Evolutionary conservation across 805 yeast genomes (phyloP).

Genomic region (Zygosaccharomyces siamensis): DNA sequence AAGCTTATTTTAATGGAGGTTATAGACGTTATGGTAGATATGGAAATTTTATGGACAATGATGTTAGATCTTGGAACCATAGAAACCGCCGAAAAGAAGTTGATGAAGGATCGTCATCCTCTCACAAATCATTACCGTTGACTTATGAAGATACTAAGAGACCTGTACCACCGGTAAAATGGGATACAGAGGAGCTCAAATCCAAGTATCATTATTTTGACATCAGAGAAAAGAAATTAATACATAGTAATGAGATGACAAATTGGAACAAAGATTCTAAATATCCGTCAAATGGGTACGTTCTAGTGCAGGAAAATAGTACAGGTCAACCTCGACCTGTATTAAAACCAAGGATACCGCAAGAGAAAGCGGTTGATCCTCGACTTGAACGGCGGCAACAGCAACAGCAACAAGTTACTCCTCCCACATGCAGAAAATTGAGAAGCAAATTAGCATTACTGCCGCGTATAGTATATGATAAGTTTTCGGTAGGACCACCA

Average conservation of each 20-base stretch:
- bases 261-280: conserved; percentile 24
- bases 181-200: conserved; percentile 20
- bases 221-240: conserved; percentile 18
- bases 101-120: background rate
- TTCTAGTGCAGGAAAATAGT: conserved; percentile 17
- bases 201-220: conserved; percentile 33
- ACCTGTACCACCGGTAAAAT: conserved; percentile 23
- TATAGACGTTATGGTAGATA: conserved; percentile 6
- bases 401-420: background rate
- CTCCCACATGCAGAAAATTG: conserved; percentile 14
- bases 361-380: conserved; percentile 25
- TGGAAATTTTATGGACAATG: background rate
- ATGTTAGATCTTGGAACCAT: background rate
- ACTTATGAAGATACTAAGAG: conserved; percentile 6
- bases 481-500: conserved; percentile 66
- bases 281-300: conserved; percentile 27
- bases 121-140: background rate
- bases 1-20: background rate
- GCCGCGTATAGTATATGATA: conserved; percentile 49
- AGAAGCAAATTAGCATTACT: conserved; percentile 15
- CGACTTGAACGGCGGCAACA: conserved; percentile 11
- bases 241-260: conserved; percentile 23
- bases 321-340: conserved; percentile 17
- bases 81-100: conserved; percentile 4
- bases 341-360: conserved; percentile 21